phyloP scores from a whole-genome alignment of 2,329 filamentous ascomycete species.

The Ophiostoma ips region DNA sequence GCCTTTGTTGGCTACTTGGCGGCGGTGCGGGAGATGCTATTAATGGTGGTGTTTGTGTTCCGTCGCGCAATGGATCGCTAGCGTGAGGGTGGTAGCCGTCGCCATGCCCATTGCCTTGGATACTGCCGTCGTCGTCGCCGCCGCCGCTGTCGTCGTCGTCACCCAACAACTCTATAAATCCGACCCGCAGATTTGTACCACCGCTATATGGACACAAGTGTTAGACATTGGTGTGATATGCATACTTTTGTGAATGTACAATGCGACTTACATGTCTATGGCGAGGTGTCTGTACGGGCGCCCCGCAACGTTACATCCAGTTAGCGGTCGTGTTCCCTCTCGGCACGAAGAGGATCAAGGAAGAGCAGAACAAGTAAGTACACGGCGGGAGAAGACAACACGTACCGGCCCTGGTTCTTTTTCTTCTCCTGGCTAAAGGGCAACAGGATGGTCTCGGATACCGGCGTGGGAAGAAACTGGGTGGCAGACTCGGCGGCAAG shows the following conservation, averaged over 20 bases:
- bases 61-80: not conserved
- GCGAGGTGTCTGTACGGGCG: slow-evolving; percentile 36
- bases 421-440: slow-evolving; percentile 21
- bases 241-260: not conserved
- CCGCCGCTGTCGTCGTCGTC: slow-evolving; percentile 5
- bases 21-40: not conserved
- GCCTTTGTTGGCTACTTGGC: no score
- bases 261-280: slow-evolving; percentile 47
- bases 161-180: slow-evolving; percentile 47
- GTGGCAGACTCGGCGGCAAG: slow-evolving; percentile 38
- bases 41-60: not conserved
- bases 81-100: not conserved
- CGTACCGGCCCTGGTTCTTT: slow-evolving; percentile 34
- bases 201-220: slow-evolving; percentile 30
- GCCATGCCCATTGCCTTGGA: not conserved
- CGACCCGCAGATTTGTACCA: slow-evolving; percentile 54
- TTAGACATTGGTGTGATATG: slow-evolving; percentile 14
- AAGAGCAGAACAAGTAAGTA: not conserved
- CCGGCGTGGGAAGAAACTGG: slow-evolving; percentile 48
- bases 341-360: not conserved
- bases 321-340: not conserved
- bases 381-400: slow-evolving; percentile 7
- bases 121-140: not conserved
- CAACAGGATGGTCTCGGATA: slow-evolving; percentile 43
- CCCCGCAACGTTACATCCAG: slow-evolving; percentile 11